Base-by-base conservation (phyloP, 2,329 filamentous ascomycete genomes). In the Metarhizium rileyi region DNA sequence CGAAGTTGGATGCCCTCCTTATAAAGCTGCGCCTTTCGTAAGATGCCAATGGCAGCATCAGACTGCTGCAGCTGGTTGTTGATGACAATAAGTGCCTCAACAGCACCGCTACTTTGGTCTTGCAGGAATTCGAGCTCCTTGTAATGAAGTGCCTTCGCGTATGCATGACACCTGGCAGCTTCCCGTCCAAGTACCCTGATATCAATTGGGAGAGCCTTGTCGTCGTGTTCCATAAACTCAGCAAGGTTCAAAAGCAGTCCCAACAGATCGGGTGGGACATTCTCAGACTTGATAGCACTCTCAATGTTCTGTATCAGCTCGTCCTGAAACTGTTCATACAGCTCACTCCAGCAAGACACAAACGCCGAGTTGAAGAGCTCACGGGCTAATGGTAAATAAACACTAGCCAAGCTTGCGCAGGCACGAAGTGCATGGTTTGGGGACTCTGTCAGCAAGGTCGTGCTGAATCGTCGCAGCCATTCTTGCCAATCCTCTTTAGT, bases 181-280 rank as follows among this genome's bases (percentile, higher is more conserved):
- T 97, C 95, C 63, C 91, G 86, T 28, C 94, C 94, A 10, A 98
- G 77, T 9, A 93, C 90, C 45, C 93, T 78, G 55, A 99, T 96
- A 63, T 99, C 94, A 54, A 99, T 98, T 2, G 93, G 93, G 47
- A 99, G 73, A 14, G 94, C 91, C 67, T 98, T 98, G 66, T 99
- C 93, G 59, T 98, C 94, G 62, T 98, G 93, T 64, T 99, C 93
- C 93, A 99, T 99, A 66, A 98, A 99, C 64, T 99, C 93, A 22
- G 93, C 93, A 46, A 99, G 77, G 61, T 98, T 98, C 45, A 99
- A 80, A 26, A 99, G 75, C 46, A 96, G 85, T 53, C 95, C 91
- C 8, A 98, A 74, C 56, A 99, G 85, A 66, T 99, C 94, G 0
- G 94, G 93, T 0, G 93, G 91, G 12, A 98, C 94, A 58, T 96